Evolutionary conservation across 2,329 filamentous ascomycete genomes (phyloP).

Genomic region (Fusarium hainanense): DNA sequence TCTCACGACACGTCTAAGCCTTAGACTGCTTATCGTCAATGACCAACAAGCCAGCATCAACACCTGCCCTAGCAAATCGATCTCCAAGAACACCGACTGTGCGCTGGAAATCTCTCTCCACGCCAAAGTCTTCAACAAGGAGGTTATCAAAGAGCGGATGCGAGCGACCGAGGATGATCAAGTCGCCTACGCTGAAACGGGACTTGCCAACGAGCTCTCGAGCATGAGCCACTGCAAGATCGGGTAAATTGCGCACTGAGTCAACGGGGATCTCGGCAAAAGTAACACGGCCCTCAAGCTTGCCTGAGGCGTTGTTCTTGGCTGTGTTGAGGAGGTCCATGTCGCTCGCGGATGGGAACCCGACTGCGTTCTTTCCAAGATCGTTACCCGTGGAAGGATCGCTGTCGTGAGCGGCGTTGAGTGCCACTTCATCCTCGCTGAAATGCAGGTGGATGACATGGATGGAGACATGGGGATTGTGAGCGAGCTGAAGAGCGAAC

Average conservation of each 20-base stretch:
- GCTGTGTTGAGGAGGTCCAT: conserved; percentile 46
- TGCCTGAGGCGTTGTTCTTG: conserved; percentile 30
- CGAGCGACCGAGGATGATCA: conserved; percentile 44
- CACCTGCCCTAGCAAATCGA: conserved; percentile 40
- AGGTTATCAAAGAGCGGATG: conserved; percentile 29
- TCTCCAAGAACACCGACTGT: conserved; percentile 45
- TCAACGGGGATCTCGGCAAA: conserved; percentile 42
- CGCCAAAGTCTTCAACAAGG: conserved; percentile 35
- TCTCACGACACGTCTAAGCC: background rate
- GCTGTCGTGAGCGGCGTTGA: background rate
- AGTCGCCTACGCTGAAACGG: conserved; percentile 41
- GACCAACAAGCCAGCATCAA: conserved; percentile 49
- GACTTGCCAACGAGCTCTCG: conserved; percentile 40
- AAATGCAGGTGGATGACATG: conserved; percentile 69
- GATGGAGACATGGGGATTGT: conserved; percentile 81
- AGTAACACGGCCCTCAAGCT: conserved; percentile 35
- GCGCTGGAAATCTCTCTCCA: conserved; percentile 44
- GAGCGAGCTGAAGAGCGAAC: conserved; percentile 85
- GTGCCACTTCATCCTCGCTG: conserved; percentile 33
- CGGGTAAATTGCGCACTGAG: conserved; percentile 43
- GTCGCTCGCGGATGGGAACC: conserved; percentile 36
- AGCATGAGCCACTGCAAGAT: conserved; percentile 38
- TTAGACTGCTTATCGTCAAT: conserved; percentile 34
- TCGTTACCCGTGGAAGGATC: conserved; percentile 21
- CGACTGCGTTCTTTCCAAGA: conserved; percentile 15